A percentile compares a stretch with the other conserved stretches of the same genome.
Conservation (phyloP, 352 stramenopile species). For the Pythium brachiatum region DNA sequence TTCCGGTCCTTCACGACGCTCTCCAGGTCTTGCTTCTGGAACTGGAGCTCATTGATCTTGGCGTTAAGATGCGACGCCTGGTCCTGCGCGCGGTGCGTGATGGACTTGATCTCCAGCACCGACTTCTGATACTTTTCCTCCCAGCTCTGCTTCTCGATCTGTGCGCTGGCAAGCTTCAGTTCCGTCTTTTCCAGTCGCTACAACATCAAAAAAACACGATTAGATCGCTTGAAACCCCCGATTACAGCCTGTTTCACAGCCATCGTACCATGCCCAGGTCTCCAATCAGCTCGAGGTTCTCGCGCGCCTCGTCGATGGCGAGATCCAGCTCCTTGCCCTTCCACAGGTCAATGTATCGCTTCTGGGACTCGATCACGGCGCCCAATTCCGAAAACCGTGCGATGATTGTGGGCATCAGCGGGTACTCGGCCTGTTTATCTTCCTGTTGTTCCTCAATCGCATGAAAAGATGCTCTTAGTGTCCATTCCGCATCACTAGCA, state of each 20-base stretch:
- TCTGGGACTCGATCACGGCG: slow-evolving; percentile 82
- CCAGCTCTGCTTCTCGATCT: slow-evolving; percentile 72
- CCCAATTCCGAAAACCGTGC: slow-evolving; percentile 73
- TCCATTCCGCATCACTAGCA: slow-evolving; percentile 1
- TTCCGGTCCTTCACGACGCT: slow-evolving; percentile 44
- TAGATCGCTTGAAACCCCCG: neutral
- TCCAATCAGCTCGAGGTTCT: slow-evolving; percentile 60
- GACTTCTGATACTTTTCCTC: slow-evolving; percentile 74
- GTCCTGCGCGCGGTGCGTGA: slow-evolving; percentile 50
- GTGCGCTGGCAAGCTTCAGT: slow-evolving; percentile 44
- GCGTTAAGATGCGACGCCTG: slow-evolving; percentile 51
- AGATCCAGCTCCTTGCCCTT: slow-evolving; percentile 81
- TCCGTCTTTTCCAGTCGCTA: slow-evolving; percentile 56
- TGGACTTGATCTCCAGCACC: slow-evolving; percentile 43
- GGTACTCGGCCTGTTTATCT: slow-evolving; percentile 66
- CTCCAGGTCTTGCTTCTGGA: slow-evolving; percentile 50
- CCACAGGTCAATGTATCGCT: slow-evolving; percentile 81
- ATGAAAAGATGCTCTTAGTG: neutral
- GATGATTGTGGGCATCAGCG: slow-evolving; percentile 78
- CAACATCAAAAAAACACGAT: slow-evolving; percentile 7
- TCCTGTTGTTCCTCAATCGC: slow-evolving; percentile 66
- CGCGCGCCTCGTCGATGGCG: slow-evolving; percentile 65
- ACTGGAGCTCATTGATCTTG: slow-evolving; percentile 48
- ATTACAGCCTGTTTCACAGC: neutral
- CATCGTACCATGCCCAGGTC: slow-evolving; percentile 46